Conservation (phyloP, 495 filamentous ascomycete species). For the Penicillium paradoxum region DNA sequence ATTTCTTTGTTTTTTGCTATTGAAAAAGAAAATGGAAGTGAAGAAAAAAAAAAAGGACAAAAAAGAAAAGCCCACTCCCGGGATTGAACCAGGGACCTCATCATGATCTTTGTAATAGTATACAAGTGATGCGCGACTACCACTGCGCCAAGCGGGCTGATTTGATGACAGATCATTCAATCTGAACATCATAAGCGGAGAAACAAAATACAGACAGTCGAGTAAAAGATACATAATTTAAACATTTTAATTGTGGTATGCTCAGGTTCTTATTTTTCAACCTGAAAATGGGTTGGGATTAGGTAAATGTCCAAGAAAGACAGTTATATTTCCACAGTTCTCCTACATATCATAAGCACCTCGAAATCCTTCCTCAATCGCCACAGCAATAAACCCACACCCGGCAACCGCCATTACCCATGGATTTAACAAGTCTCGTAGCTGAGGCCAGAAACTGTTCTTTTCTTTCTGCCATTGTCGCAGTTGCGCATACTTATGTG, state of each 20-base stretch:
- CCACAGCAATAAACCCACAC: conserved; percentile 34
- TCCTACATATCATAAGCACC: not conserved
- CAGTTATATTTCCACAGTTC: too few relatives aligned
- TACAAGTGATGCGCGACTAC: not conserved
- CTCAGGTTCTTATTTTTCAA: too few relatives aligned
- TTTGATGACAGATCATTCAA: not conserved
- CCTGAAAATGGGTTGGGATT: too few relatives aligned
- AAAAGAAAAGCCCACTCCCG: not conserved
- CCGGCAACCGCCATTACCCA: conserved; percentile 51
- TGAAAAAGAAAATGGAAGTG: not conserved
- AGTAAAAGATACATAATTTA: too few relatives aligned
- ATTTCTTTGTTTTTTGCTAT: too few relatives aligned
- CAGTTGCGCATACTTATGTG: conserved; percentile 47
- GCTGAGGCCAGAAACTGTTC: conserved; percentile 55
- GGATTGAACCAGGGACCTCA: not conserved
- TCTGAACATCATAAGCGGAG: not conserved
- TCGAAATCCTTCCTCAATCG: conserved; percentile 21
- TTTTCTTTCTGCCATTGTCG: conserved; percentile 44
- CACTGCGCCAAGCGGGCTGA: not conserved
- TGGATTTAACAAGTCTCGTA: conserved; percentile 42
- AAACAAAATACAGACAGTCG: too few relatives aligned
- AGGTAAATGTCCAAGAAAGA: too few relatives aligned
- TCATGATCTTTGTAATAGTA: not conserved
- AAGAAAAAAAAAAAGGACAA: not conserved
- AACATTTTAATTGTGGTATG: too few relatives aligned